Percentiles rank a stretch among this genome's conserved stretches.
phyloP scores from a whole-genome alignment of 495 filamentous ascomycete genomes.

The Aspergillus biplanus region DNA sequence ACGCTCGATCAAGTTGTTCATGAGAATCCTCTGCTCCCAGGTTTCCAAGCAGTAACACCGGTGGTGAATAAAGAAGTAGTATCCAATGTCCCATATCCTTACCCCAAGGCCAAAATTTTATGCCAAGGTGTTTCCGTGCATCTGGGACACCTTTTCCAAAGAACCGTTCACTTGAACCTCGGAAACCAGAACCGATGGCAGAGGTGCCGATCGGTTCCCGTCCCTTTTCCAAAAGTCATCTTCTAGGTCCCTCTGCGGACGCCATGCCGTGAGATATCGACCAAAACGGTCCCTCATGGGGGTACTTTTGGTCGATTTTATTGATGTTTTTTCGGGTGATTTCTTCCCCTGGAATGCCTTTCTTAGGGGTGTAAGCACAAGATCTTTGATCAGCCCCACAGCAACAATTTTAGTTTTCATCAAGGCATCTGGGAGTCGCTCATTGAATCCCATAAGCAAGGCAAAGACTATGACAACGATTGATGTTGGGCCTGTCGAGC shows the following conservation, averaged over 20 bases:
- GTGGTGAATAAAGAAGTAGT: neutral
- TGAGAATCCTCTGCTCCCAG: no score
- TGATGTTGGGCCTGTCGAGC: conserved; percentile 36
- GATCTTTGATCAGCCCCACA: conserved; percentile 31
- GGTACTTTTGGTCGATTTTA: conserved; percentile 29
- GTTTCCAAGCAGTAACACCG: neutral
- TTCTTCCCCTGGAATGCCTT: conserved; percentile 20
- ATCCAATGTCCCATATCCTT: neutral
- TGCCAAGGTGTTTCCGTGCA: conserved; percentile 2
- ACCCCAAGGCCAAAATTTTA: neutral
- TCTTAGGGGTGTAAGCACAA: conserved; percentile 24
- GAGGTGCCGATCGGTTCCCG: conserved; percentile 22
- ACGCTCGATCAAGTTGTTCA: no score
- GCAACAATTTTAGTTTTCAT: conserved; percentile 33
- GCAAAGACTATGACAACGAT: conserved; percentile 48
- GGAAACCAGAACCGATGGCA: conserved; percentile 22
- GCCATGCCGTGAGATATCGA: conserved; percentile 26
- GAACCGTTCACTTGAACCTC: conserved; percentile 15
- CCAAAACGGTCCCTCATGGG: conserved; percentile 30
- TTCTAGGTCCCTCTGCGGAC: conserved; percentile 29
- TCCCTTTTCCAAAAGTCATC: conserved; percentile 45
- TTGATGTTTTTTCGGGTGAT: conserved; percentile 13
- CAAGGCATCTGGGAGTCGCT: conserved; percentile 37
- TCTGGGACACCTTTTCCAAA: conserved; percentile 11
- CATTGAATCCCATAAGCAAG: conserved; percentile 48